A percentile compares a stretch with the other conserved stretches of the same genome.
These are phyloP conservation scores for Aotearoamyces nothofagi DNA, from an alignment of 2,329 filamentous ascomycete genomes.

Conservation along the genomic window DNA sequence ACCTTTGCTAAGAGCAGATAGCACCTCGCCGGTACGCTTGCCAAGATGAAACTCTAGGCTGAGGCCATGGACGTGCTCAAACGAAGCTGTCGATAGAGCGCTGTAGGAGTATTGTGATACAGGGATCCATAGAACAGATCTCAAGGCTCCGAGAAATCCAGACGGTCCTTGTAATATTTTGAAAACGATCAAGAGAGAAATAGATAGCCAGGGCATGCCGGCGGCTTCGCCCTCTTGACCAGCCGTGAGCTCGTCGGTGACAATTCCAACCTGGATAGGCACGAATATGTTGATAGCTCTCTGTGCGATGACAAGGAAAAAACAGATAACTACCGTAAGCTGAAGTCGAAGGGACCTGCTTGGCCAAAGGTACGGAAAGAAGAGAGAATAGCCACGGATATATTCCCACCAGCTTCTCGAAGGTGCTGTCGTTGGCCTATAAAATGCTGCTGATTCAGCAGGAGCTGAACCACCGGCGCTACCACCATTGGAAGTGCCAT, in stretches of 20 bases:
- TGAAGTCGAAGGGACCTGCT: slow-evolving; percentile 62
- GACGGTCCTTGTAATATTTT: slow-evolving; percentile 79
- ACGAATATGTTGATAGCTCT: slow-evolving; percentile 77
- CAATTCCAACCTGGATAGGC: slow-evolving; percentile 62
- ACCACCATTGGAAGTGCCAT: slow-evolving; percentile 28
- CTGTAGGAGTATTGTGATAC: slow-evolving; percentile 95
- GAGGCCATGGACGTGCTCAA: slow-evolving; percentile 91
- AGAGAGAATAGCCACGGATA: slow-evolving; percentile 76
- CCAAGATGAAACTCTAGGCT: slow-evolving; percentile 94
- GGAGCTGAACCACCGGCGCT: slow-evolving; percentile 26
- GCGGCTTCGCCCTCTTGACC: slow-evolving; percentile 29
- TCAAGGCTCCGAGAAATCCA: slow-evolving; percentile 68
- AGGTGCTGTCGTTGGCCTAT: slow-evolving; percentile 72
- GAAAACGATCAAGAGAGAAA: slow-evolving; percentile 62
- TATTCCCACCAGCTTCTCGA: slow-evolving; percentile 96
- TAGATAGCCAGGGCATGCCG: slow-evolving; percentile 52
- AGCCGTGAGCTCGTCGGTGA: slow-evolving; percentile 57
- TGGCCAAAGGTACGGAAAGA: slow-evolving; percentile 96
- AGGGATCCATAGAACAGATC: slow-evolving; percentile 85
- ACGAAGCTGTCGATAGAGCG: slow-evolving; percentile 84
- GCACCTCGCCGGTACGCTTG: slow-evolving; percentile 90
- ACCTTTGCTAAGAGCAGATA: slow-evolving; percentile 92
- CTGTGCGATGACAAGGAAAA: slow-evolving; percentile 65
- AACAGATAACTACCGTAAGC: slow-evolving; percentile 67
- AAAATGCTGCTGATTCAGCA: slow-evolving; percentile 63